A percentile compares a stretch with the other conserved stretches of the same genome.
Conservation (phyloP, 352 stramenopile species). For the Phytophthora melonis region DNA sequence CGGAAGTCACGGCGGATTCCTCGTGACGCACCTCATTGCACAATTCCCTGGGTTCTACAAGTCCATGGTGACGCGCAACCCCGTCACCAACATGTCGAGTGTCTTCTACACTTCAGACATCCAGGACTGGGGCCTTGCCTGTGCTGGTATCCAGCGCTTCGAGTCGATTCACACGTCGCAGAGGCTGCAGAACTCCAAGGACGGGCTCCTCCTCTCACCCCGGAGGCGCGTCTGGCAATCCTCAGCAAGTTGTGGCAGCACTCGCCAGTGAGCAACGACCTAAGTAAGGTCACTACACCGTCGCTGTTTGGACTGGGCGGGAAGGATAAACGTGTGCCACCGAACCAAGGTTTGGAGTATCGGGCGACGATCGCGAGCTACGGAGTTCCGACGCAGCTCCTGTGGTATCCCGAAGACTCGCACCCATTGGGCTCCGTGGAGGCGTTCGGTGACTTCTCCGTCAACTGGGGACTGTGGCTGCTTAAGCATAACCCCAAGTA, state of each 20-base stretch:
- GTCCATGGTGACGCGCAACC: constrained; percentile 91
- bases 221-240: constrained; percentile 62
- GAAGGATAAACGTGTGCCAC: constrained; percentile 92
- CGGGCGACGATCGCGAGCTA: constrained; percentile 86
- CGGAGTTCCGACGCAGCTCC: constrained; percentile 58
- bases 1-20: constrained; percentile 96
- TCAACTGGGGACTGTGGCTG: constrained; percentile 84
- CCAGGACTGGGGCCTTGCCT: constrained; percentile 95
- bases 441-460: constrained; percentile 72
- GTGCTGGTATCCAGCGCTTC: constrained; percentile 84
- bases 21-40: constrained; percentile 93
- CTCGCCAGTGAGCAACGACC: constrained; percentile 86
- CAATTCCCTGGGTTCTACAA: constrained; percentile 96
- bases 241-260: constrained; percentile 90
- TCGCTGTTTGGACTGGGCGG: constrained; percentile 93
- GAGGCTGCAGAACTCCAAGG: constrained; percentile 45
- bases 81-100: constrained; percentile 94
- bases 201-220: constrained; percentile 45
- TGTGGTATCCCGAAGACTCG: constrained; percentile 84
- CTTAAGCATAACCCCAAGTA: constrained; percentile 60
- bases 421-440: constrained; percentile 76
- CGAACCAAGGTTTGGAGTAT: constrained; percentile 93
- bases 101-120: constrained; percentile 97
- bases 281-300: constrained; percentile 89
- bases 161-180: constrained; percentile 84